Conservation (phyloP, 768 basidiomycete genomes). For the Phlebiopsis flavidoalba region DNA sequence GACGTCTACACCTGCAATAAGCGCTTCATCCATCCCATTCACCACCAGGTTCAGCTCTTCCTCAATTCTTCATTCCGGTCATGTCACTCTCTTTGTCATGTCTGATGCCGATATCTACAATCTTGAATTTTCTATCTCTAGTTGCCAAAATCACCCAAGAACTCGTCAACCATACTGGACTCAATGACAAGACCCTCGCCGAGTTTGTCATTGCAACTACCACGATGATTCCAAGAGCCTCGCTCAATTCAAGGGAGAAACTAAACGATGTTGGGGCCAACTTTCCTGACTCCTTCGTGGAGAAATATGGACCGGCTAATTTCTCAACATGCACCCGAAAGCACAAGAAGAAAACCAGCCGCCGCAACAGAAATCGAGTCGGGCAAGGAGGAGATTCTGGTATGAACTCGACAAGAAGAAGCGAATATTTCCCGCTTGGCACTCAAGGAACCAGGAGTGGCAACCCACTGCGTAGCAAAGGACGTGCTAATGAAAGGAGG, state of each 20-base stretch:
- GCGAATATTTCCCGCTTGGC: slow-evolving; percentile 87
- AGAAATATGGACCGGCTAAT: slow-evolving; percentile 94
- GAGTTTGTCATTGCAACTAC: slow-evolving; percentile 91
- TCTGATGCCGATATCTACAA: slow-evolving; percentile 78
- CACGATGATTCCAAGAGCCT: slow-evolving; percentile 81
- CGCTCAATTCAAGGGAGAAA: slow-evolving; percentile 73
- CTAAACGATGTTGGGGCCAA: slow-evolving; percentile 73
- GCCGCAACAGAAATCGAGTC: slow-evolving; percentile 27
- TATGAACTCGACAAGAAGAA: slow-evolving; percentile 73
- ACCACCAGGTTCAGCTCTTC: neutral
- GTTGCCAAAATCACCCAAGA: slow-evolving; percentile 92
- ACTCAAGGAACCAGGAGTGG: slow-evolving; percentile 68
- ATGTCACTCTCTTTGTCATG: slow-evolving; percentile 34
- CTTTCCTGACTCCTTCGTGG: slow-evolving; percentile 86
- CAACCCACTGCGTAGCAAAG: slow-evolving; percentile 52
- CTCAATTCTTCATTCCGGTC: neutral
- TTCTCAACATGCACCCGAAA: slow-evolving; percentile 92
- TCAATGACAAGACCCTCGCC: slow-evolving; percentile 89
- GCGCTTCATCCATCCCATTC: neutral
- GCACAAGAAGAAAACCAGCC: slow-evolving; percentile 64
- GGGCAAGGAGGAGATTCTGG: slow-evolving; percentile 29
- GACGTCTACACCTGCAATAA: neutral
- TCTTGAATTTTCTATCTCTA: slow-evolving; percentile 88
- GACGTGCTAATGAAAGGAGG: slow-evolving; percentile 84
- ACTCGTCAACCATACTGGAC: slow-evolving; percentile 78